These are phyloP conservation scores for Mangifera indica DNA, from an alignment of 345 rosid species.

Conservation along the genomic window DNA sequence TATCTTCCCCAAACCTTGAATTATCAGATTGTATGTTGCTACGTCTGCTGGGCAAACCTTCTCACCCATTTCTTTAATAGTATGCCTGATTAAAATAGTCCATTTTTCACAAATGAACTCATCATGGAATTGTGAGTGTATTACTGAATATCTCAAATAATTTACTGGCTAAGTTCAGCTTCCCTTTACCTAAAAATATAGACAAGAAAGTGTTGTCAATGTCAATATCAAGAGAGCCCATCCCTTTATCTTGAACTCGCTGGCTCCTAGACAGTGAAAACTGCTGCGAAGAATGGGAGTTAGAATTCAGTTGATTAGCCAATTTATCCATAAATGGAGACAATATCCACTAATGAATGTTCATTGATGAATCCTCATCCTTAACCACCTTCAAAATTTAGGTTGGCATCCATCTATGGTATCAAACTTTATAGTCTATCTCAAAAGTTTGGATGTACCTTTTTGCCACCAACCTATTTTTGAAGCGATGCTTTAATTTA, in stretches of 20 bases:
- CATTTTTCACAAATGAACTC: constrained; percentile 88
- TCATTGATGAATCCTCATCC: constrained; percentile 26
- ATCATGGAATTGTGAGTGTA: constrained; percentile 77
- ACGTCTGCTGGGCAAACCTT: constrained; percentile 62
- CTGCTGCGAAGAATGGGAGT: constrained; percentile 30
- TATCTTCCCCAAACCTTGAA: constrained; percentile 84
- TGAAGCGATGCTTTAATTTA: no score
- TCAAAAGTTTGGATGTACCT: no score
- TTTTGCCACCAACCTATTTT: no score
- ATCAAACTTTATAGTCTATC: no score
- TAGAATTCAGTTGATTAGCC: constrained; percentile 49
- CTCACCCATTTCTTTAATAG: constrained; percentile 63
- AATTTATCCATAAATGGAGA: constrained; percentile 85
- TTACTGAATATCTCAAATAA: constrained; percentile 74
- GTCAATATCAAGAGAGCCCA: constrained; percentile 62
- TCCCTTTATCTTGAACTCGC: constrained; percentile 52
- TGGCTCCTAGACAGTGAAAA: constrained; percentile 55
- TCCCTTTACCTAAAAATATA: constrained; percentile 77
- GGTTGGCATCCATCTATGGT: constrained; percentile 10
- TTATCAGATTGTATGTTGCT: constrained; percentile 79
- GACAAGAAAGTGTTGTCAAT: constrained; percentile 87
- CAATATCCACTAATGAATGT: constrained; percentile 72
- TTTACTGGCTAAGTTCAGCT: constrained; percentile 87
- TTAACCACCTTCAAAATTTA: constrained; percentile 29
- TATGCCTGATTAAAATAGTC: constrained; percentile 64